Evolutionary conservation across 2,329 filamentous ascomycete genomes (phyloP), one percentile per base, ranked within the genome.

Genomic region (Cladosporium cucumerinum): DNA sequence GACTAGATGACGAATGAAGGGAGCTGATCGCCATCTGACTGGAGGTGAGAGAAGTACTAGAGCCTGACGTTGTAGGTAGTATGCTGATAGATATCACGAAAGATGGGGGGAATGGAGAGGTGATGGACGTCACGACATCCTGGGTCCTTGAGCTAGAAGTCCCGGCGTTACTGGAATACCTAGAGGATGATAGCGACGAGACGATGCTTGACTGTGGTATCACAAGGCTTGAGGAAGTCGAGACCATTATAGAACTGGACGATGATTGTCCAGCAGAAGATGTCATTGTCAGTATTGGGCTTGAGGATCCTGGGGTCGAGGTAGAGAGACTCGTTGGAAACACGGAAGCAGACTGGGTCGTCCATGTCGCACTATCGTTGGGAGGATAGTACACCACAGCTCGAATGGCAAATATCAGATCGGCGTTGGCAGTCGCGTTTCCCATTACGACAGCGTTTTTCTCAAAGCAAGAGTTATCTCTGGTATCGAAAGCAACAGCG

Each of bases 401-500:
- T 14, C 61, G 36, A n/a, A 64, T 28, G 2, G 57, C 46, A 23
- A 65, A 57, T 10, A 65, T 57, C 21, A 65, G 23, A 36, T 61
- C 61, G n/a, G 57, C 34, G n/a, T 52, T 61, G 7, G 57, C 36
- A 3, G 32, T 61, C 3, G 32, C 30, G 10, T 54, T 65, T 10
- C 63, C 57, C 5, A 34, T 23, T 2, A 58, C 25, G 4, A 54
- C 39, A 5, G 57, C 52, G 36, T 23, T 65, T 21, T 55, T 61
- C 25, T 65, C 30, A 6, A n/a, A 61, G 18, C 63, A 65, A 14
- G 51, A 61, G 25, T 39, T 49, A 11, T 60, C 51, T n/a, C 34
- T 48, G 5, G 26, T 57, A 26, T 61, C 63, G 32, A 46, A 65
- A 11, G 63, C 63, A 8, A 32, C 63, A 48, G 57, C 63, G 7